These are phyloP conservation scores for Cyberlindnera euphorbiiphila DNA, from an alignment of 805 yeast genomes.

Conservation along the genomic window DNA sequence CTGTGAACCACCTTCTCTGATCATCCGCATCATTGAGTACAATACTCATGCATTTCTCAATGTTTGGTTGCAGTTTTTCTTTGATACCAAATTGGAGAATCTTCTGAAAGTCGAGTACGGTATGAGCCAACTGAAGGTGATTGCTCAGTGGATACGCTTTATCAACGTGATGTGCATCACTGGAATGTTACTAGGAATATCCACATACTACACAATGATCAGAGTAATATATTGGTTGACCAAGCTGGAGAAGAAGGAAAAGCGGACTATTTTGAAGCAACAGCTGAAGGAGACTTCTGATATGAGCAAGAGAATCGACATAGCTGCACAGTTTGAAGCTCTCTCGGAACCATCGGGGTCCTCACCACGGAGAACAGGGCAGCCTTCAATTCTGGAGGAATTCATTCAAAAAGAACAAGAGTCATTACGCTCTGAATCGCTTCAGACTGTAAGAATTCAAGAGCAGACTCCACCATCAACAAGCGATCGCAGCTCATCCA, in stretches of 20 bases:
- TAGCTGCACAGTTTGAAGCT: constrained; percentile 9
- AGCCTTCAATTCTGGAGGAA: constrained; percentile 9
- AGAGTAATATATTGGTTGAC: constrained; percentile 24
- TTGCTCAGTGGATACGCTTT: constrained; percentile 23
- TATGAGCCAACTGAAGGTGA: constrained; percentile 15
- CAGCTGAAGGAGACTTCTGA: constrained; percentile 6
- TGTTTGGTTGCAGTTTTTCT: constrained; percentile 18
- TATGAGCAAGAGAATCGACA: background rate
- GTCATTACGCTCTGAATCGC: constrained; percentile 2
- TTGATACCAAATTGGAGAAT: constrained; percentile 18
- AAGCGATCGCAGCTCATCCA: constrained; percentile 1
- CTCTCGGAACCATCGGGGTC: constrained; percentile 3
- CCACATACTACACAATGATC: constrained; percentile 21
- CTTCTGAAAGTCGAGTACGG: constrained; percentile 19
- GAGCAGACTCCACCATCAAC: constrained; percentile 6
- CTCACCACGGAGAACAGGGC: background rate
- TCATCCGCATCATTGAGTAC: constrained; percentile 21
- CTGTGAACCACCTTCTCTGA: constrained; percentile 22
- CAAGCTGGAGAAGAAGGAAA: constrained; percentile 14
- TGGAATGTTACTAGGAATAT: constrained; percentile 20
- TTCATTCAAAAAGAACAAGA: constrained; percentile 9
- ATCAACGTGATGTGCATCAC: constrained; percentile 23
- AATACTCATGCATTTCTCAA: constrained; percentile 19
- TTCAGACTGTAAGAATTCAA: constrained; percentile 4
- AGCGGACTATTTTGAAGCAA: constrained; percentile 3